Evolutionary conservation across 331 rosid genomes (phyloP).

Genomic region (Dryas integrifolia): DNA sequence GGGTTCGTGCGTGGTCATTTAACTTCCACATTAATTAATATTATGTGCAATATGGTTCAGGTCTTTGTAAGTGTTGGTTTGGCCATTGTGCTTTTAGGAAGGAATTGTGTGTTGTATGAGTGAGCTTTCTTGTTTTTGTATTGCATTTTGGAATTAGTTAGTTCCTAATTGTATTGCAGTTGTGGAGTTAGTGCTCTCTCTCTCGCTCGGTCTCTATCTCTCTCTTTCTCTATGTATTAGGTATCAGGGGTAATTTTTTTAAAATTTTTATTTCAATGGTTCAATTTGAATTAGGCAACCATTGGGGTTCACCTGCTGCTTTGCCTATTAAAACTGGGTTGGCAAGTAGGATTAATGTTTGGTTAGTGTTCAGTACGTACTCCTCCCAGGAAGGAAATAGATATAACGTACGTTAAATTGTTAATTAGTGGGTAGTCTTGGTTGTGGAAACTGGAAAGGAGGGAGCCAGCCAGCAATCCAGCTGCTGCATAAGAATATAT

Average conservation of each 20-base stretch:
- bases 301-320: neutral
- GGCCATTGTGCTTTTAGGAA: constrained; percentile 37
- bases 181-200: constrained; percentile 21
- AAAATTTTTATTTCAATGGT: neutral
- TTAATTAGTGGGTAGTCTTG: no score
- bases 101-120: constrained; percentile 60
- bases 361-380: no score
- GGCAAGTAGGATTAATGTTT: no score
- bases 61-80: constrained; percentile 50
- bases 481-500: no score
- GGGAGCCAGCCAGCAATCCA: no score
- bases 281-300: neutral
- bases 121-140: constrained; percentile 52
- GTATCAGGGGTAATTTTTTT: neutral
- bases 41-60: constrained; percentile 45
- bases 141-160: constrained; percentile 46
- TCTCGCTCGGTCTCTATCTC: neutral
- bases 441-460: no score
- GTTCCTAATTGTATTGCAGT: constrained; percentile 40
- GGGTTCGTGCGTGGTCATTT: constrained; percentile 30
- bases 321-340: neutral
- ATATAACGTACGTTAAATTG: no score
- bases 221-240: neutral
- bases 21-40: constrained; percentile 30
- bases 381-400: no score